Evolutionary conservation across 2,329 filamentous ascomycete genomes (phyloP).

Genomic region (Penicillium sp.): DNA sequence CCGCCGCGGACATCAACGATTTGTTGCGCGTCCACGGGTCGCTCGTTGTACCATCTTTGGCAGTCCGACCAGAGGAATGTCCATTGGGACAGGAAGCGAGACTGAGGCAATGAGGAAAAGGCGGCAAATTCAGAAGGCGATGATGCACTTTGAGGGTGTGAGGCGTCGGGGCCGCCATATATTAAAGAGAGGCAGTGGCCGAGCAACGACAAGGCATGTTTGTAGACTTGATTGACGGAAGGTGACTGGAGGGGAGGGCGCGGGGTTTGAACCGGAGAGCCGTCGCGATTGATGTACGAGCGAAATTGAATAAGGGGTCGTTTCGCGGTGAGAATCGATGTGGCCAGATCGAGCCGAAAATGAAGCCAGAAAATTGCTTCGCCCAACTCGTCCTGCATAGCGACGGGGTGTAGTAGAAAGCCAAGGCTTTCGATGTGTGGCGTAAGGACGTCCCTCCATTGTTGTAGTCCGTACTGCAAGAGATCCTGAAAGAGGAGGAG

Average conservation of each 20-base stretch:
- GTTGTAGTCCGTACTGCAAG: slow-evolving; percentile 9
- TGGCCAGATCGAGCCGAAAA: slow-evolving; percentile 19
- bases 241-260: not conserved
- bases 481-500: slow-evolving; percentile 17
- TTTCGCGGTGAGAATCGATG: slow-evolving; percentile 12
- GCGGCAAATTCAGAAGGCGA: slow-evolving; percentile 9
- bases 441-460: slow-evolving; percentile 13
- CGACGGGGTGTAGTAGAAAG: slow-evolving; percentile 2
- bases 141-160: slow-evolving; percentile 2
- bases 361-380: slow-evolving; percentile 18
- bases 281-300: slow-evolving; percentile 16
- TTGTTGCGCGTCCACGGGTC: slow-evolving; percentile 16
- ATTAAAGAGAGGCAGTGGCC: slow-evolving; percentile 16
- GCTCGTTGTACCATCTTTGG: slow-evolving; percentile 23
- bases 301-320: slow-evolving; percentile 15
- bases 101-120: slow-evolving; percentile 16
- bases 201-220: slow-evolving; percentile 16
- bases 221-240: slow-evolving; percentile 12
- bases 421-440: slow-evolving; percentile 2
- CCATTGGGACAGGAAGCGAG: slow-evolving; percentile 20
- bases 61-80: slow-evolving; percentile 22
- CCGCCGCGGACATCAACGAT: slow-evolving; percentile 21
- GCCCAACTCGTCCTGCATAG: slow-evolving; percentile 10
- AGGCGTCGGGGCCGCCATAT: slow-evolving; percentile 8
- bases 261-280: slow-evolving; percentile 9